Evolutionary conservation across 495 filamentous ascomycete species (phyloP).

Genomic region (Penicillium turbatum): DNA sequence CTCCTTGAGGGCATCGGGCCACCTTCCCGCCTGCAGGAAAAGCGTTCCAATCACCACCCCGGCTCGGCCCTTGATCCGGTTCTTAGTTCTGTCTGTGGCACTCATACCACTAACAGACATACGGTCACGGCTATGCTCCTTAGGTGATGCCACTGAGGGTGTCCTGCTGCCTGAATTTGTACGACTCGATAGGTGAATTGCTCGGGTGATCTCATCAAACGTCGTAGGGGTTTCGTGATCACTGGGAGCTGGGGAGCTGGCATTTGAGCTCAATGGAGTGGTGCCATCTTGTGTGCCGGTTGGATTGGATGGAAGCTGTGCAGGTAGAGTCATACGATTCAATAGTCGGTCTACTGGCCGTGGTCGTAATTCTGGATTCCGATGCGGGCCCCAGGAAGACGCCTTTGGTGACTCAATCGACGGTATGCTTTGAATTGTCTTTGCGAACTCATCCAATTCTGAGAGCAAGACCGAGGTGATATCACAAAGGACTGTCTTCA

Average conservation of each 20-base stretch:
- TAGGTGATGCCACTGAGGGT: conserved; percentile 35
- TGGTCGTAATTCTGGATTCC: conserved; percentile 42
- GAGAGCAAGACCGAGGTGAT: conserved; percentile 77
- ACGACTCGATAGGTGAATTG: conserved; percentile 41
- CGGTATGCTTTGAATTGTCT: conserved; percentile 72
- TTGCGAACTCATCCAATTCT: conserved; percentile 83
- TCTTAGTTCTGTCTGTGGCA: conserved; percentile 73
- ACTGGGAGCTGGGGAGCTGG: conserved; percentile 42
- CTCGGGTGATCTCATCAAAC: conserved; percentile 64
- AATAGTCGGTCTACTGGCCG: conserved; percentile 42
- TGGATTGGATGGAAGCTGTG: conserved; percentile 51
- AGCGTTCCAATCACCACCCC: conserved; percentile 78
- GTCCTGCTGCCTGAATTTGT: conserved; percentile 33
- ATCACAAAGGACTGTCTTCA: conserved; percentile 93
- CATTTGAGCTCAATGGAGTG: conserved; percentile 47
- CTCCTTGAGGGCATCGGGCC: conserved; percentile 85
- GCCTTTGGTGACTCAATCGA: conserved; percentile 72
- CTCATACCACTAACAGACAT: conserved; percentile 83
- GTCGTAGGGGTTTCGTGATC: conserved; percentile 60
- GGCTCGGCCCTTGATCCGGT: conserved; percentile 76
- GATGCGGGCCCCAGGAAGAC: conserved; percentile 44
- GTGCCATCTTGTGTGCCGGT: conserved; percentile 47
- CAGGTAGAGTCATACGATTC: conserved; percentile 80
- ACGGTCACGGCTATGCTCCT: conserved; percentile 64
- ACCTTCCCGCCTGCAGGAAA: conserved; percentile 82